phyloP scores from a whole-genome alignment of 768 basidiomycete species.

The Paxillus ammoniavirescens region DNA sequence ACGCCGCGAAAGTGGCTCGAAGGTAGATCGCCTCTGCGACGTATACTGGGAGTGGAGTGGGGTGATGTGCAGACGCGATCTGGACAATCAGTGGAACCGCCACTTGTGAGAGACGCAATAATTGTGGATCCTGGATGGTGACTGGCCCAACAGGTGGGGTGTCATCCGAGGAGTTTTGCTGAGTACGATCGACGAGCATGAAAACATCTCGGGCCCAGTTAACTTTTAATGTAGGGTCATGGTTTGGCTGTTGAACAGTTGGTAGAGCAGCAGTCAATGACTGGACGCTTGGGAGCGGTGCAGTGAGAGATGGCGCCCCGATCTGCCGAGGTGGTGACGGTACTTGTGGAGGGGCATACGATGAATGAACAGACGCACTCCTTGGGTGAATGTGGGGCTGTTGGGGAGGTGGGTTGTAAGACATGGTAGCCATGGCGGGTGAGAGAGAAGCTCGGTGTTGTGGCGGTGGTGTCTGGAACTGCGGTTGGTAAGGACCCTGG shows the following conservation, averaged over 20 bases:
- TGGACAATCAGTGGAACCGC: slow-evolving; percentile 67
- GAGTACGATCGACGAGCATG: slow-evolving; percentile 64
- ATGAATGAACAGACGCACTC: slow-evolving; percentile 12
- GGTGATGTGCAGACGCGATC: slow-evolving; percentile 40
- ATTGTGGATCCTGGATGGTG: slow-evolving; percentile 55
- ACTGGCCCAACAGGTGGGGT: slow-evolving; percentile 48
- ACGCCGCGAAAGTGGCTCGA: slow-evolving; percentile 69
- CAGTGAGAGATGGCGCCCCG: slow-evolving; percentile 53
- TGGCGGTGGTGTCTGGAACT: slow-evolving; percentile 19
- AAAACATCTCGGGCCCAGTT: slow-evolving; percentile 84
- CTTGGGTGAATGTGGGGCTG: slow-evolving; percentile 22
- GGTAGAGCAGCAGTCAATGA: slow-evolving; percentile 52
- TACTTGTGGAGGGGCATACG: slow-evolving; percentile 17
- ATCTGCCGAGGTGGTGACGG: slow-evolving; percentile 25
- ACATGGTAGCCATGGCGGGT: slow-evolving; percentile 21
- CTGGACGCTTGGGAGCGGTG: slow-evolving; percentile 64
- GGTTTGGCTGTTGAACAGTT: slow-evolving; percentile 50
- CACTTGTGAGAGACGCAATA: slow-evolving; percentile 57
- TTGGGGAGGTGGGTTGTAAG: slow-evolving; percentile 24
- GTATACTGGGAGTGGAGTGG: slow-evolving; percentile 38
- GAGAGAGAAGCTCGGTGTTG: slow-evolving; percentile 23
- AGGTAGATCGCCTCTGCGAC: slow-evolving; percentile 75
- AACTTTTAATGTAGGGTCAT: slow-evolving; percentile 61
- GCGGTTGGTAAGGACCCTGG: slow-evolving; percentile 21
- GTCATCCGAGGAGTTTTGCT: slow-evolving; percentile 39